Conservation (phyloP, 2,329 filamentous ascomycete species). For the Colletotrichum nymphaeae region DNA sequence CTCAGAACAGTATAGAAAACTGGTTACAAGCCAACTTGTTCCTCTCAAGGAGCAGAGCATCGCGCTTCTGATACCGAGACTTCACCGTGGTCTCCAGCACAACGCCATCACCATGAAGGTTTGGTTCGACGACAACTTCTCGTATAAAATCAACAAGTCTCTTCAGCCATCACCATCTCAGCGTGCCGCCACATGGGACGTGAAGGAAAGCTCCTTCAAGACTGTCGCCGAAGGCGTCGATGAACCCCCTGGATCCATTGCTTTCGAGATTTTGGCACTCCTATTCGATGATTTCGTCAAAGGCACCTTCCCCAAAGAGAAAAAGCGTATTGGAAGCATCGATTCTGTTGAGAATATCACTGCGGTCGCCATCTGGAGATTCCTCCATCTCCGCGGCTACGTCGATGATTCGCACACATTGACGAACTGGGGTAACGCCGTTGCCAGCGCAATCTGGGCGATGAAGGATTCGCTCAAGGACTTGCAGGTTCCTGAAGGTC, state of each 20-base stretch:
- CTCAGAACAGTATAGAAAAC: constrained; percentile 81
- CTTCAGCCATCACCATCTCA: constrained; percentile 60
- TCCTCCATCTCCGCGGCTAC: constrained; percentile 90
- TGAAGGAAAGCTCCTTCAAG: constrained; percentile 69
- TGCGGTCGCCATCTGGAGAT: constrained; percentile 85
- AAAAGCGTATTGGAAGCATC: constrained; percentile 69
- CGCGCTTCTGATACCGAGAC: constrained; percentile 79
- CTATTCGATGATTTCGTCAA: constrained; percentile 76
- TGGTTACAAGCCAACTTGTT: constrained; percentile 80
- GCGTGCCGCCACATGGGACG: constrained; percentile 74
- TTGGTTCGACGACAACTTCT: constrained; percentile 83
- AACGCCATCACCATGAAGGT: constrained; percentile 81
- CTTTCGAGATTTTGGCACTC: constrained; percentile 75
- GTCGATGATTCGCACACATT: constrained; percentile 82
- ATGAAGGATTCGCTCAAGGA: constrained; percentile 65
- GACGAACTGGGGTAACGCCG: constrained; percentile 84
- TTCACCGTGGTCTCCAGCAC: constrained; percentile 86
- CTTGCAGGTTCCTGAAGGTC: constrained; percentile 51
- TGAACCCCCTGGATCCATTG: constrained; percentile 57
- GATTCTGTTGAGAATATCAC: constrained; percentile 74
- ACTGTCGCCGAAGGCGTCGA: constrained; percentile 56
- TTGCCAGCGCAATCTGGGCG: constrained; percentile 75
- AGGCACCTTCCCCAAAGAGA: constrained; percentile 73
- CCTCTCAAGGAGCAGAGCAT: constrained; percentile 82
- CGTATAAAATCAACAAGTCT: constrained; percentile 71